phyloP scores from a whole-genome alignment of 2,329 filamentous ascomycete species.

The Epichloe sibirici region DNA sequence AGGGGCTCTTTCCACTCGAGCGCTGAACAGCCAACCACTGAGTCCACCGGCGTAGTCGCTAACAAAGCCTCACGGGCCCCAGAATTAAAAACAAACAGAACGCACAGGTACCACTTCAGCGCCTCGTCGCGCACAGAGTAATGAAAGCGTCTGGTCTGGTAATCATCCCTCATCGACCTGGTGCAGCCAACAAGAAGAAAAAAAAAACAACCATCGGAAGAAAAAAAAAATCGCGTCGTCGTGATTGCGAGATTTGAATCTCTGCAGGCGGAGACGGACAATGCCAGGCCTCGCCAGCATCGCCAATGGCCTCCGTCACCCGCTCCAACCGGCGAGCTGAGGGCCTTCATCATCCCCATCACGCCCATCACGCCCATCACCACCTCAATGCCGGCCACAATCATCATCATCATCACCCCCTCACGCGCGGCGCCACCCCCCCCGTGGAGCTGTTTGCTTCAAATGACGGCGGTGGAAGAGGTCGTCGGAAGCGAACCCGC shows the following conservation, averaged over 20 bases:
- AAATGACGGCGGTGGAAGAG: constrained; percentile 21
- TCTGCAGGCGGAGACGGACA: constrained; percentile 17
- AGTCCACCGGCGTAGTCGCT: not conserved
- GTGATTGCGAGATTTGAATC: constrained; percentile 2
- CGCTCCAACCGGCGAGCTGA: constrained; percentile 39
- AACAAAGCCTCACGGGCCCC: not conserved
- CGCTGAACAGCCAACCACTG: not conserved
- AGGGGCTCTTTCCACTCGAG: not conserved
- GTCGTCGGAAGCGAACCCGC: constrained; percentile 36
- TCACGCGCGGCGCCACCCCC: constrained; percentile 11
- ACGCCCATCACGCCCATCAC: constrained; percentile 13
- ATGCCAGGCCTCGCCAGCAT: constrained; percentile 24
- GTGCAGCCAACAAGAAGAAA: not conserved
- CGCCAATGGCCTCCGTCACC: constrained; percentile 39
- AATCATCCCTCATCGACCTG: not conserved
- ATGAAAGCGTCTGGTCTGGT: not conserved
- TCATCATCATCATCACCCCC: constrained; percentile 6
- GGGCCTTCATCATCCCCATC: constrained; percentile 24
- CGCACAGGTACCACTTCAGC: not conserved
- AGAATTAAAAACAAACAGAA: not conserved
- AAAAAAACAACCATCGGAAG: not conserved
- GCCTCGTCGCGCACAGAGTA: not conserved
- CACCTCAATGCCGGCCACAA: constrained; percentile 16
- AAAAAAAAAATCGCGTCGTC: constrained; percentile 3
- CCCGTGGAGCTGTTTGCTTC: constrained; percentile 11